A percentile compares a stretch with the other conserved stretches of the same genome.
Evolutionary conservation across 2,329 filamentous ascomycete genomes (phyloP).

Genomic region (Lasiodiplodia sp.): DNA sequence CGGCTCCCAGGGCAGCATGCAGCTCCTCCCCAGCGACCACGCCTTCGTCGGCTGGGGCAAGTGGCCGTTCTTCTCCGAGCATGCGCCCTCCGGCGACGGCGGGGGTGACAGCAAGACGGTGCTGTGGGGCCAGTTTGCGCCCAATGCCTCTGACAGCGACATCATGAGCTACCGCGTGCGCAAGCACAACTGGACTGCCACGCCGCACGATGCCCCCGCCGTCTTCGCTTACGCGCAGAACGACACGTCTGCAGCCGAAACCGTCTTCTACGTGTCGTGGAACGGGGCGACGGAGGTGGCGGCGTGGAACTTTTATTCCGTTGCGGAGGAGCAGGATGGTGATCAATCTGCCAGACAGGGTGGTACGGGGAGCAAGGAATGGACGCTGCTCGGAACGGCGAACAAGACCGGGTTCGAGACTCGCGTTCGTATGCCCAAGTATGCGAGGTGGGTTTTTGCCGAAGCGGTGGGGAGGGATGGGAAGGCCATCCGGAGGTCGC

Average conservation of each 20-base stretch:
- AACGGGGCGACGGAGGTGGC: constrained; percentile 39
- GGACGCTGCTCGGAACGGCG: neutral
- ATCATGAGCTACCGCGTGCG: constrained; percentile 43
- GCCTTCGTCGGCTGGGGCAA: constrained; percentile 60
- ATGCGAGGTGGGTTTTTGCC: neutral
- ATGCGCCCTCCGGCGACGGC: constrained; percentile 33
- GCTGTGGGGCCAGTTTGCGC: constrained; percentile 40
- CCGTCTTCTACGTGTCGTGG: constrained; percentile 36
- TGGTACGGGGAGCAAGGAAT: neutral
- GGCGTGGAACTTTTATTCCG: constrained; percentile 39
- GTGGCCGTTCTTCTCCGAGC: constrained; percentile 59
- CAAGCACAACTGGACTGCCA: constrained; percentile 38
- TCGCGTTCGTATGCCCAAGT: neutral
- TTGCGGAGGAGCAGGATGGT: neutral
- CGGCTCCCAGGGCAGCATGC: constrained; percentile 52
- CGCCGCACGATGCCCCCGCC: constrained; percentile 33
- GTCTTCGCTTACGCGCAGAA: constrained; percentile 31
- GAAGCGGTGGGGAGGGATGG: constrained; percentile 21
- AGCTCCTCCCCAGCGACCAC: constrained; percentile 53
- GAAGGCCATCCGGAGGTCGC: constrained; percentile 8
- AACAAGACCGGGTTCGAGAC: constrained; percentile 21
- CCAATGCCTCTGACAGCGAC: constrained; percentile 40
- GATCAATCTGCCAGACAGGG: too few relatives aligned
- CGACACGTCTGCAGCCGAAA: constrained; percentile 33
- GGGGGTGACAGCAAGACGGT: constrained; percentile 53